These are phyloP conservation scores for Gryganskiella cystojenkinii DNA, from an alignment of 192 early-diverging fungal species.

Conservation along the genomic window DNA sequence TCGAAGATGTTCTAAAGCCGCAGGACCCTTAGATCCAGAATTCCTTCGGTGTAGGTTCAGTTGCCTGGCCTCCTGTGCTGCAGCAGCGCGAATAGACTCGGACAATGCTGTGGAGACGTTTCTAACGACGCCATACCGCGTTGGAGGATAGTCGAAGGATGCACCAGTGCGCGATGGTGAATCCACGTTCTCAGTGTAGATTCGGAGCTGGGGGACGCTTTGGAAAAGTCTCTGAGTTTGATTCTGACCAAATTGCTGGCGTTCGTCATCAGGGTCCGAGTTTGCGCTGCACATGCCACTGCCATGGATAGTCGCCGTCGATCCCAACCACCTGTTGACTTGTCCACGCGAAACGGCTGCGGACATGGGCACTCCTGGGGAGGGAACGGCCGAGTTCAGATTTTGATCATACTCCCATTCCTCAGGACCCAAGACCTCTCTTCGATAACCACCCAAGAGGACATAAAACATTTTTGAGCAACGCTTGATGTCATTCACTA, in stretches of 20 bases:
- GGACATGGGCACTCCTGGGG: slow-evolving; percentile 1
- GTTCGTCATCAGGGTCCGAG: slow-evolving; percentile 3
- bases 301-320: slow-evolving; percentile 26
- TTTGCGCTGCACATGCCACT: slow-evolving; percentile 2
- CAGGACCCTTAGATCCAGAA: slow-evolving; percentile 36
- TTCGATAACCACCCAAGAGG: slow-evolving; percentile 37
- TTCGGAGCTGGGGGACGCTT: slow-evolving; percentile 33
- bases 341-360: slow-evolving; percentile 12
- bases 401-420: slow-evolving; percentile 39
- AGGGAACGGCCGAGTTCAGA: background rate
- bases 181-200: slow-evolving; percentile 9
- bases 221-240: slow-evolving; percentile 6
- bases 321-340: slow-evolving; percentile 39
- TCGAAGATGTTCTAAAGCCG: slow-evolving; percentile 38
- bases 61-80: slow-evolving; percentile 34
- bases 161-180: background rate
- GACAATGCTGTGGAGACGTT: slow-evolving; percentile 36
- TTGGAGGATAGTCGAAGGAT: background rate
- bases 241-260: slow-evolving; percentile 7
- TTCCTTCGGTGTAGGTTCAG: slow-evolving; percentile 10
- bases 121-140: slow-evolving; percentile 28
- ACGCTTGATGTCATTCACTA: slow-evolving; percentile 46
- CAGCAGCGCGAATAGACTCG: slow-evolving; percentile 46
- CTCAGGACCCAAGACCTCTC: slow-evolving; percentile 30
- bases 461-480: slow-evolving; percentile 53